Percentiles rank a stretch among this genome's conserved stretches.
These are phyloP conservation scores for Sugiyamaella mastotermitis DNA, from an alignment of 805 yeast genomes.

Conservation along the genomic window DNA sequence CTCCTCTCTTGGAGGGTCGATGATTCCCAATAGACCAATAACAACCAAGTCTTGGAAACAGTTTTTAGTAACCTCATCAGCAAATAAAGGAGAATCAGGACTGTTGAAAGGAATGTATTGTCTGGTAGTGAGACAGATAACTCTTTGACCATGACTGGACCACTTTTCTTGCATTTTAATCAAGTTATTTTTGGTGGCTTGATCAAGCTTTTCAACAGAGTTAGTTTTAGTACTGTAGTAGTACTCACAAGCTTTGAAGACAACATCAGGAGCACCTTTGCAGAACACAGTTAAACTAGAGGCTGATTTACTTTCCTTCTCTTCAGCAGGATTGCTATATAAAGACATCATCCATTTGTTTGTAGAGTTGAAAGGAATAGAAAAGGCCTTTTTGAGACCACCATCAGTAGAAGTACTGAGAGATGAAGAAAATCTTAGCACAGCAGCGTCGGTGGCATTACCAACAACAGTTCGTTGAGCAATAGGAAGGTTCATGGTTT, in stretches of 20 bases:
- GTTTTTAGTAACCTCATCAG: constrained; percentile 6
- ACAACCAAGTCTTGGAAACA: constrained; percentile 48
- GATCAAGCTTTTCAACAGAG: constrained; percentile 5
- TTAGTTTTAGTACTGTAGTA: constrained; percentile 7
- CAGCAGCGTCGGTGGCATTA: constrained; percentile 45
- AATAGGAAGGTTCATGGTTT: constrained; percentile 9
- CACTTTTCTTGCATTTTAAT: constrained; percentile 10
- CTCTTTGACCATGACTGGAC: constrained; percentile 16
- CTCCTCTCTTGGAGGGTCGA: constrained; percentile 90
- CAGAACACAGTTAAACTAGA: constrained; percentile 21
- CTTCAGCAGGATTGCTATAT: constrained; percentile 21
- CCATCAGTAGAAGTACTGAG: background rate
- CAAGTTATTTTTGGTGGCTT: background rate
- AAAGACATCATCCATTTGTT: constrained; percentile 31
- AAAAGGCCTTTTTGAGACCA: constrained; percentile 5
- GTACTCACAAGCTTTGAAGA: constrained; percentile 29
- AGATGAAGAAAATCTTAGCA: constrained; percentile 33
- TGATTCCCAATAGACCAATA: constrained; percentile 86
- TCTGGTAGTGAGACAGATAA: constrained; percentile 12
- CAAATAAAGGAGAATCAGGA: constrained; percentile 6
- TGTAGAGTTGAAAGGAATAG: constrained; percentile 40
- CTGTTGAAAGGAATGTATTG: constrained; percentile 4
- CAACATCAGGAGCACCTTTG: constrained; percentile 45
- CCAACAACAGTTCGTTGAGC: constrained; percentile 29
- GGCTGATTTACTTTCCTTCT: constrained; percentile 20